Percentiles rank a stretch among this genome's conserved stretches.
These are phyloP conservation scores for Ramaria rubella DNA, from an alignment of 768 basidiomycete species.

Conservation along the genomic window DNA sequence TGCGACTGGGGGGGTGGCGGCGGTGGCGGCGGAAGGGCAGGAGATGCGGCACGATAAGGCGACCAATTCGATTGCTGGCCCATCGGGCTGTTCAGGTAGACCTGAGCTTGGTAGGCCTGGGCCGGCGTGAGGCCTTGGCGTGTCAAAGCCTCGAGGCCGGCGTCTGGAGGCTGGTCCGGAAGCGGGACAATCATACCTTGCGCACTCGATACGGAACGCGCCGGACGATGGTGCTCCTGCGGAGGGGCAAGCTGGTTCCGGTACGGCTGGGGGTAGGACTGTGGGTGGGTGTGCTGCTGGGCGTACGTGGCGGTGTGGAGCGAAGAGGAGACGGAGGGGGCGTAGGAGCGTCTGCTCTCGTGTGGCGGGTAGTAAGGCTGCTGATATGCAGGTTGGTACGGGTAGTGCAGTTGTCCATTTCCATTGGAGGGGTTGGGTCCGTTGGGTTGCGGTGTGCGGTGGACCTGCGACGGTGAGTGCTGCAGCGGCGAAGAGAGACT, in stretches of 20 bases:
- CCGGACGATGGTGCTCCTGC: conserved; percentile 35
- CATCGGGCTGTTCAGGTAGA: conserved; percentile 44
- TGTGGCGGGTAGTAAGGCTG: conserved; percentile 25
- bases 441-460: conserved; percentile 25
- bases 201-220: conserved; percentile 44
- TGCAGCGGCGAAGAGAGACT: conserved; percentile 19
- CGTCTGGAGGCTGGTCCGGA: conserved; percentile 46
- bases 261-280: conserved; percentile 21
- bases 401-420: conserved; percentile 31
- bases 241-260: conserved; percentile 20
- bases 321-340: conserved; percentile 32
- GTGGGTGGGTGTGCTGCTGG: conserved; percentile 20
- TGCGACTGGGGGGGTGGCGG: too few relatives aligned
- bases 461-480: conserved; percentile 16
- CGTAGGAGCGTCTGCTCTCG: conserved; percentile 44
- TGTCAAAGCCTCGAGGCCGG: conserved; percentile 36
- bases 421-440: too few relatives aligned
- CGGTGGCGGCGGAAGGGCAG: too few relatives aligned
- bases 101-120: conserved; percentile 76
- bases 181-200: conserved; percentile 40
- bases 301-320: conserved; percentile 20
- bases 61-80: conserved; percentile 19
- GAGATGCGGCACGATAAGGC: conserved; percentile 31
- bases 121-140: conserved; percentile 61
- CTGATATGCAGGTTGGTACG: conserved; percentile 20